phyloP scores from a whole-genome alignment of 352 stramenopile genomes.

The Thalassiosira ordinaria region DNA sequence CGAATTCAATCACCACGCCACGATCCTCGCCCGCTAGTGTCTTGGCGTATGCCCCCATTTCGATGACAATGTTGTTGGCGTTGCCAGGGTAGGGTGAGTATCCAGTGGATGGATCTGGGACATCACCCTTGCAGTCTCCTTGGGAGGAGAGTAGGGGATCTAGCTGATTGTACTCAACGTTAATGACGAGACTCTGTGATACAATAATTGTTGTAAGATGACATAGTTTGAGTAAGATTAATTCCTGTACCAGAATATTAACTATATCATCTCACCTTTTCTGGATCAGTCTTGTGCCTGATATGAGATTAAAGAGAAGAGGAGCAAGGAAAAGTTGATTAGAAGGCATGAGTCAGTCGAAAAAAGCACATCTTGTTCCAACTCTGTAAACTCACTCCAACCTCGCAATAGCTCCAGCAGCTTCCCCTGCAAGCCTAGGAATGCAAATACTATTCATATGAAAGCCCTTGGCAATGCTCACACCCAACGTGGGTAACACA shows the following conservation, averaged over 20 bases:
- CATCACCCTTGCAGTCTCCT: slow-evolving; percentile 87
- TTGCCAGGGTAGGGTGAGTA: slow-evolving; percentile 91
- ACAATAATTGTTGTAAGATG: too few relatives aligned
- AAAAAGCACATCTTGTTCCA: too few relatives aligned
- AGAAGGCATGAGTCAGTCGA: neutral
- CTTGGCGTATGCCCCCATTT: slow-evolving; percentile 86
- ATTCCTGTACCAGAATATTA: too few relatives aligned
- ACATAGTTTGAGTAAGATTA: too few relatives aligned
- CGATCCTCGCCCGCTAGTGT: slow-evolving; percentile 73
- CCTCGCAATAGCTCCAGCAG: slow-evolving; percentile 89
- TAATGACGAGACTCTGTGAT: slow-evolving; percentile 87
- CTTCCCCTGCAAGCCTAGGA: slow-evolving; percentile 92
- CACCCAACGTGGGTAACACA: slow-evolving; percentile 91
- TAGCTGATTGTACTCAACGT: slow-evolving; percentile 97
- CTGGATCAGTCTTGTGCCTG: slow-evolving; percentile 84
- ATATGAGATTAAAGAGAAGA: too few relatives aligned
- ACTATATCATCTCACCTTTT: slow-evolving; percentile 68
- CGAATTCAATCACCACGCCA: slow-evolving; percentile 92
- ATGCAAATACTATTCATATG: slow-evolving; percentile 95
- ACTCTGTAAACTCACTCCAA: slow-evolving; percentile 69
- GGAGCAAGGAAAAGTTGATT: neutral
- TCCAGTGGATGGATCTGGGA: slow-evolving; percentile 81
- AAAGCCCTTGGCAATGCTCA: slow-evolving; percentile 89
- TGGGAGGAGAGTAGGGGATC: slow-evolving; percentile 89
- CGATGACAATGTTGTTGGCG: slow-evolving; percentile 92